Conservation (phyloP, 1,284 basidiomycete genomes). For the Fistulinella cinereoalba region DNA sequence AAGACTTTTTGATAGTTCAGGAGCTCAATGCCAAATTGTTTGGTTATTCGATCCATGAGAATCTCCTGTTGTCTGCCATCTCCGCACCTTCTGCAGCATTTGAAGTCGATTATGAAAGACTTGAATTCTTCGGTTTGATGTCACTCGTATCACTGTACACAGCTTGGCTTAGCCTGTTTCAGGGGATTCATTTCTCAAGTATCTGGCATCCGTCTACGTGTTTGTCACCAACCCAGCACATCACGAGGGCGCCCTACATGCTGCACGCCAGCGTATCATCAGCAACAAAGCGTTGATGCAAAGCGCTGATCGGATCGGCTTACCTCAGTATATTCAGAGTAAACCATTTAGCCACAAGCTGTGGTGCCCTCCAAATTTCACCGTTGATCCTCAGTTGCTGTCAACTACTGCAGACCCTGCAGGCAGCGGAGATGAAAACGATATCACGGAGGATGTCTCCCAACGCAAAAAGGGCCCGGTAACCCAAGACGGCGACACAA, state of each 20-base stretch:
- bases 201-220: constrained; percentile 67
- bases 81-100: constrained; percentile 62
- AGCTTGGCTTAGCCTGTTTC: constrained; percentile 12
- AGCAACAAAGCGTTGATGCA: constrained; percentile 66
- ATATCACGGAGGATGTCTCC: constrained; percentile 8
- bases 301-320: constrained; percentile 51
- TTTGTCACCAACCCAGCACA: constrained; percentile 63
- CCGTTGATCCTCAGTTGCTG: constrained; percentile 20
- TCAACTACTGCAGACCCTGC: constrained; percentile 19
- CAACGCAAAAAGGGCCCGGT: constrained; percentile 12
- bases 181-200: constrained; percentile 83
- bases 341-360: constrained; percentile 63
- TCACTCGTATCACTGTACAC: constrained; percentile 11
- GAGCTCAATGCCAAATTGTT: constrained; percentile 74
- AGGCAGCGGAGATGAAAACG: constrained; percentile 29
- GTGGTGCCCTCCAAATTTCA: constrained; percentile 60
- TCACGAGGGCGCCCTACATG: constrained; percentile 63
- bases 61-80: constrained; percentile 60
- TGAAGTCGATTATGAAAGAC: constrained; percentile 74
- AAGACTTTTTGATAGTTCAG: constrained; percentile 68
- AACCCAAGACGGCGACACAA: constrained; percentile 13
- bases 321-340: constrained; percentile 69
- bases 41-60: constrained; percentile 55
- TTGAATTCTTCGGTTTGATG: constrained; percentile 70
- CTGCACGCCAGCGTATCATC: constrained; percentile 62